Percentiles rank a stretch among this genome's conserved stretches.
Conservation (phyloP, 2,329 filamentous ascomycete genomes). For the Madurella fahalii region DNA sequence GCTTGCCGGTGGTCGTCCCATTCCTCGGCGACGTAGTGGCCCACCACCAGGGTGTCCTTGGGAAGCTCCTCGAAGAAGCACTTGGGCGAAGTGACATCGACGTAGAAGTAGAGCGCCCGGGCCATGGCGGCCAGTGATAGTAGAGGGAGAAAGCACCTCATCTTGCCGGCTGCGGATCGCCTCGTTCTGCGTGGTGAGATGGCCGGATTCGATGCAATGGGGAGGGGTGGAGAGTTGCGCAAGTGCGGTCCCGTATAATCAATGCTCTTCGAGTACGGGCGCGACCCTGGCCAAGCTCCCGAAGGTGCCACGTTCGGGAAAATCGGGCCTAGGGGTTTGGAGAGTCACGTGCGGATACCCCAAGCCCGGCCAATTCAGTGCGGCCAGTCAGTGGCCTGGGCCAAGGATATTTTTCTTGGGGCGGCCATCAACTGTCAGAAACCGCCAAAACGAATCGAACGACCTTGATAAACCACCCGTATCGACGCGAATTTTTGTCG, state of each 20-base stretch:
- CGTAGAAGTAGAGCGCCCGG: constrained; percentile 91
- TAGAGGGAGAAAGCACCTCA: constrained; percentile 61
- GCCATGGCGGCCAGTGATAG: constrained; percentile 62
- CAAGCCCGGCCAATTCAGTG: neutral
- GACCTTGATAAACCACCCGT: constrained; percentile 1
- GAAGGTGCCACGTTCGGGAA: constrained; percentile 53
- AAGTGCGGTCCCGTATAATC: neutral
- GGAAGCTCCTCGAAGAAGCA: constrained; percentile 98
- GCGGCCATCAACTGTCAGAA: constrained; percentile 7
- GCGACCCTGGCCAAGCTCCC: constrained; percentile 21
- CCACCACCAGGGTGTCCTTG: constrained; percentile 94
- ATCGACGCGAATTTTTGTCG: neutral
- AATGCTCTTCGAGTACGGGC: constrained; percentile 5
- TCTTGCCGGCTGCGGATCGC: constrained; percentile 31
- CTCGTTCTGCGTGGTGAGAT: neutral
- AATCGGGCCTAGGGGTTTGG: constrained; percentile 26
- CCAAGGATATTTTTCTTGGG: constrained; percentile 1
- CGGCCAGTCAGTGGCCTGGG: neutral
- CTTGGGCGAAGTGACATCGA: constrained; percentile 79
- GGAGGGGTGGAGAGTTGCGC: neutral
- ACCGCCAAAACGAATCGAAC: neutral
- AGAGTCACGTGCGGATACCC: constrained; percentile 19
- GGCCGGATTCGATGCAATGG: neutral
- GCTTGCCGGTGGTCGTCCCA: constrained; percentile 65
- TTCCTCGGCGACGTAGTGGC: constrained; percentile 83